Evolutionary conservation across 306 rosid genomes (phyloP).

Genomic region (Leucaena leucocephala): DNA sequence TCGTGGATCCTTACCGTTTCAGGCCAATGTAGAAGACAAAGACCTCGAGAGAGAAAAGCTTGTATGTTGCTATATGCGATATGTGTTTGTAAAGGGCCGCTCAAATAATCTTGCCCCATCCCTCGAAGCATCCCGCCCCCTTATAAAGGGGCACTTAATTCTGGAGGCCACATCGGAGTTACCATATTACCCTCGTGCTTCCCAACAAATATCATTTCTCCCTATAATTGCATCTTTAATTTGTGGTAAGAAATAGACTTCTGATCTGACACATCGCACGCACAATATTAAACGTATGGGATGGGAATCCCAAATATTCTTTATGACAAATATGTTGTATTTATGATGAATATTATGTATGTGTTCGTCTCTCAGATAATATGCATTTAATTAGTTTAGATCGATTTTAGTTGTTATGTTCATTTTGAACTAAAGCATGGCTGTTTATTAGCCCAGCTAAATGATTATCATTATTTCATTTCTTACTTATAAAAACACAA

Average conservation of each 20-base stretch:
- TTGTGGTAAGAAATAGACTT: conserved; percentile 25
- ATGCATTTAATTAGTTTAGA: too few relatives aligned
- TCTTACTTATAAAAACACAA: too few relatives aligned
- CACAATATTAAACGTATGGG: background rate
- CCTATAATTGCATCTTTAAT: conserved; percentile 1
- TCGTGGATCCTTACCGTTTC: background rate
- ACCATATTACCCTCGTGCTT: conserved; percentile 52
- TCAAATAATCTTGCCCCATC: conserved; percentile 40
- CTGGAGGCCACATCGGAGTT: background rate
- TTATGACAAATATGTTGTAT: background rate
- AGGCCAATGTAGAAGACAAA: conserved; percentile 2
- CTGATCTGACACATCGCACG: background rate
- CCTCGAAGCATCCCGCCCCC: conserved; percentile 18
- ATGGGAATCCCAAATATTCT: background rate
- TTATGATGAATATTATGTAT: background rate
- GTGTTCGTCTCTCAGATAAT: too few relatives aligned
- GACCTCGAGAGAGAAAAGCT: conserved; percentile 33
- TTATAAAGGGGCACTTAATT: conserved; percentile 51
- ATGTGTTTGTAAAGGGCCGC: background rate
- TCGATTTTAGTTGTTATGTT: too few relatives aligned
- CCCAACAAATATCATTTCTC: conserved; percentile 3
- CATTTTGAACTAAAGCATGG: too few relatives aligned
- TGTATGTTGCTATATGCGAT: background rate
- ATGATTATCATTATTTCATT: too few relatives aligned
- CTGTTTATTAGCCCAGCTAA: too few relatives aligned